Evolutionary conservation across 2,329 filamentous ascomycete species (phyloP).

Genomic region (Botryotinia convoluta): DNA sequence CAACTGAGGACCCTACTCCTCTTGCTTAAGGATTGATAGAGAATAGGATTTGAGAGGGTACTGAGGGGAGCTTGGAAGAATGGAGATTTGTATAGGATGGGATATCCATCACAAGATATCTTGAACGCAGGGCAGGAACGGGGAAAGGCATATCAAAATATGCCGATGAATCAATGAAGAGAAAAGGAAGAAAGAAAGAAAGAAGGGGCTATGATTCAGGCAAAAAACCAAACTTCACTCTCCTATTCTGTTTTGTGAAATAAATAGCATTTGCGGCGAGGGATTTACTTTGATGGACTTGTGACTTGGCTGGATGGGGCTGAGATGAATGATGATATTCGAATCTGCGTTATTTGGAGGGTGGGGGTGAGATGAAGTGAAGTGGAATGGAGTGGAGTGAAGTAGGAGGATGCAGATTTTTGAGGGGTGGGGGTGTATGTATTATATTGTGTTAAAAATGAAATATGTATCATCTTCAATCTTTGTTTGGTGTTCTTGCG

Average conservation of each 20-base stretch:
- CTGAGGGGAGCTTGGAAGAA: background rate
- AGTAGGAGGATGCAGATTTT: background rate
- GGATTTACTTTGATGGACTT: constrained; percentile 4
- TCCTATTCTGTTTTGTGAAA: constrained; percentile 16
- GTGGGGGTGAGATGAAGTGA: background rate
- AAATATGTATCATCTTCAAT: constrained; percentile 1
- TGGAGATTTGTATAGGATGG: background rate
- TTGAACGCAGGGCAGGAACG: background rate
- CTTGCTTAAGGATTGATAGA: background rate
- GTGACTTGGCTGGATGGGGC: background rate
- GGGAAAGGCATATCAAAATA: background rate
- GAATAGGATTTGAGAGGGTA: background rate
- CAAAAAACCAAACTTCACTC: constrained; percentile 16
- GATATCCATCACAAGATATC: background rate
- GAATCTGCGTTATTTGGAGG: background rate
- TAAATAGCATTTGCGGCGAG: constrained; percentile 12
- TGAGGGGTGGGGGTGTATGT: background rate
- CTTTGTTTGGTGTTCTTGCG: background rate
- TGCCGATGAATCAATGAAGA: background rate
- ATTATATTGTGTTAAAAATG: constrained; percentile 16
- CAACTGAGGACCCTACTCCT: constrained; percentile 19
- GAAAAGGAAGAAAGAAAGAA: background rate
- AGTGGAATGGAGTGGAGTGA: background rate
- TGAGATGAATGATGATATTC: constrained; percentile 9
- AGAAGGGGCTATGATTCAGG: constrained; percentile 9